These are phyloP conservation scores for Mycena haematopus DNA, from an alignment of 768 basidiomycete species.

Conservation along the genomic window DNA sequence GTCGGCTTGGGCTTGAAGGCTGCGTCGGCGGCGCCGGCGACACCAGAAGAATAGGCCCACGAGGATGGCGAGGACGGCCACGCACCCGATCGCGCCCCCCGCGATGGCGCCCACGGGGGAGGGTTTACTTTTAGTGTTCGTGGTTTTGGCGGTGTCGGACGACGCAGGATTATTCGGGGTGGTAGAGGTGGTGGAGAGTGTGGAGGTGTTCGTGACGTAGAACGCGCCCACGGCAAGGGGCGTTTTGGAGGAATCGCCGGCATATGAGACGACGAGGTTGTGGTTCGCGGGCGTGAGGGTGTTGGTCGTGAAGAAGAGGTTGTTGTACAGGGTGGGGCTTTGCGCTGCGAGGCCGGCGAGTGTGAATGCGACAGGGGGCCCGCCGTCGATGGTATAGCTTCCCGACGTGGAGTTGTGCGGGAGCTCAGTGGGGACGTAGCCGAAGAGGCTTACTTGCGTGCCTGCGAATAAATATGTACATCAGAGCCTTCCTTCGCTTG, in stretches of 20 bases:
- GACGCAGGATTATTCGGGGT: neutral
- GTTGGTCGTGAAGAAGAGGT: slow-evolving; percentile 32
- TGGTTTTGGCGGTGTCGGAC: slow-evolving; percentile 4
- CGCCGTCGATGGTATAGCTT: slow-evolving; percentile 38
- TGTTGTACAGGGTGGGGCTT: slow-evolving; percentile 28
- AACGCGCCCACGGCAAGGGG: slow-evolving; percentile 35
- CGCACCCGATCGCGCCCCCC: slow-evolving; percentile 29
- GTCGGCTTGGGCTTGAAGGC: neutral
- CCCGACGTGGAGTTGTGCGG: slow-evolving; percentile 32
- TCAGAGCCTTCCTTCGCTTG: neutral
- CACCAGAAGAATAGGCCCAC: slow-evolving; percentile 25
- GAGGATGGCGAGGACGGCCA: slow-evolving; percentile 16
- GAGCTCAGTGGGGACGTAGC: slow-evolving; percentile 34
- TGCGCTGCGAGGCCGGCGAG: slow-evolving; percentile 27
- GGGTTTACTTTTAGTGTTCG: slow-evolving; percentile 15
- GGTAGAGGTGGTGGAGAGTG: slow-evolving; percentile 19
- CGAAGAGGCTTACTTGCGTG: slow-evolving; percentile 34
- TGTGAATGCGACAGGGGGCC: slow-evolving; percentile 23
- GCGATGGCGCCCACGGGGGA: slow-evolving; percentile 29
- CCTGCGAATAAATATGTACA: slow-evolving; percentile 29
- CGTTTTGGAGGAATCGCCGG: slow-evolving; percentile 29
- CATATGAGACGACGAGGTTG: slow-evolving; percentile 33
- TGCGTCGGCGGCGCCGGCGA: slow-evolving; percentile 14
- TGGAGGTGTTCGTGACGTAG: slow-evolving; percentile 28
- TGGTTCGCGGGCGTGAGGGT: slow-evolving; percentile 30